Base-by-base conservation (phyloP, 2,329 filamentous ascomycete species). In the Hortaea sp. region DNA sequence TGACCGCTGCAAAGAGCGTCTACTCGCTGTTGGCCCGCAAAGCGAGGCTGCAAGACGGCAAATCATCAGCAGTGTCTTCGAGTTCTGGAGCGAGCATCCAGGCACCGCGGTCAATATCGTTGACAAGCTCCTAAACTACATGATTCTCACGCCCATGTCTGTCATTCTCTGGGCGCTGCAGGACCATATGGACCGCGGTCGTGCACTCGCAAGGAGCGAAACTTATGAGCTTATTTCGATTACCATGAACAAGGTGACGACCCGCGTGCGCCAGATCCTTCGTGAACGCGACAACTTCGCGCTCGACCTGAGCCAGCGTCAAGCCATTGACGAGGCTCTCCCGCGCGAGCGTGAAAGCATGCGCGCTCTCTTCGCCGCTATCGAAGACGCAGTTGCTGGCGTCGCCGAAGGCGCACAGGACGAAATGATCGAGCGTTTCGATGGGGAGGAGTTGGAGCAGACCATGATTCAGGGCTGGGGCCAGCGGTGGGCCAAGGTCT, bases 81-180 rank as follows among this genome's bases (percentile, higher is more conserved):
- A 82, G 37, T 98, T 95, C 71, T 98, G 92, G 92, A 78, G 79
- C 41, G 83, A 90, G 30, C 90, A 98, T 59, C 88, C 90, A 0
- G 92, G 92, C 49, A 83, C 94, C 39, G 92, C 88, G 3, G 79
- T 97, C 55, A 86, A 85, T 57, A 94, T 98, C 57, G 78, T 97
- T 48, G 90, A 97, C 72, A 97, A 97, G 68, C 77, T 98, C 5
- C 82, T 98, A 57, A 98, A 97, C 69, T 98, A 95, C 70, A 89
- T 86, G 10, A 95, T 98, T 57, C 75, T 98, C 32, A 88, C 84
- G 6, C 92, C 92, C 0, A 73, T 81, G 47, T 83, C 82, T 11
- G 88, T 98, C 29, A 77, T 95, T 41, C 82, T 94, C 60, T 98
- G 92, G 92, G 87, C 87, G 0, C 74, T 98, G 9, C 74, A 80